A percentile compares a stretch with the other conserved stretches of the same genome.
Evolutionary conservation across 2,329 filamentous ascomycete species (phyloP).

Genomic region (Fusarium pseudograminearum): DNA sequence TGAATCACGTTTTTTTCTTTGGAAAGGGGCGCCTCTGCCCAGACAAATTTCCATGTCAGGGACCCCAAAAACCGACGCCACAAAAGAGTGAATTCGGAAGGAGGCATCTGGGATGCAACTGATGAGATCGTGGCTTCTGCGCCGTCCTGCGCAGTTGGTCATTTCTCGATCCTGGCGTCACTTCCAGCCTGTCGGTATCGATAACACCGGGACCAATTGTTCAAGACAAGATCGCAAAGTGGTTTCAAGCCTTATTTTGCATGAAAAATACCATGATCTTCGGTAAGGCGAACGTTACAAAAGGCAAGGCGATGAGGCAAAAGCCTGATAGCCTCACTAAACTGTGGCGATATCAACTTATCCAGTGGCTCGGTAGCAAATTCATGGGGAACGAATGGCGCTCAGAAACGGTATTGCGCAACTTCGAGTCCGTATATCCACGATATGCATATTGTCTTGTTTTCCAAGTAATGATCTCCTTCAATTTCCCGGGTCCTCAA

Average conservation of each 20-base stretch:
- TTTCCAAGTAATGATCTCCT: slow-evolving; percentile 13
- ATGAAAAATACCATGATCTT: slow-evolving; percentile 20
- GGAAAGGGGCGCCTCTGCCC: slow-evolving; percentile 10
- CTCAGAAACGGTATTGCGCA: slow-evolving; percentile 11
- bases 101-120: slow-evolving; percentile 15
- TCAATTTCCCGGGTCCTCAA: slow-evolving; percentile 18
- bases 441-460: slow-evolving; percentile 15
- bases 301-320: slow-evolving; percentile 22
- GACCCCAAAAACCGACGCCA: slow-evolving; percentile 14
- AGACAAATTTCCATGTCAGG: slow-evolving; percentile 6
- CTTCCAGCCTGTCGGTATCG: slow-evolving; percentile 25
- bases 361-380: slow-evolving; percentile 8
- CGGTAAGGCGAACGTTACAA: slow-evolving; percentile 25
- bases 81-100: not conserved
- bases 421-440: slow-evolving; percentile 9
- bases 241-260: slow-evolving; percentile 22
- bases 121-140: slow-evolving; percentile 36
- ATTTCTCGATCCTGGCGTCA: slow-evolving; percentile 33
- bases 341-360: slow-evolving; percentile 7
- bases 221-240: slow-evolving; percentile 9
- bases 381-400: not conserved
- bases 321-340: slow-evolving; percentile 12
- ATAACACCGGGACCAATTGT: slow-evolving; percentile 25
- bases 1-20: slow-evolving; percentile 9
- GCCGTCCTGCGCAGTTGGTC: slow-evolving; percentile 20